These are phyloP conservation scores for Gymnopus androsaceus DNA, from an alignment of 1,284 basidiomycete genomes.

Conservation along the genomic window DNA sequence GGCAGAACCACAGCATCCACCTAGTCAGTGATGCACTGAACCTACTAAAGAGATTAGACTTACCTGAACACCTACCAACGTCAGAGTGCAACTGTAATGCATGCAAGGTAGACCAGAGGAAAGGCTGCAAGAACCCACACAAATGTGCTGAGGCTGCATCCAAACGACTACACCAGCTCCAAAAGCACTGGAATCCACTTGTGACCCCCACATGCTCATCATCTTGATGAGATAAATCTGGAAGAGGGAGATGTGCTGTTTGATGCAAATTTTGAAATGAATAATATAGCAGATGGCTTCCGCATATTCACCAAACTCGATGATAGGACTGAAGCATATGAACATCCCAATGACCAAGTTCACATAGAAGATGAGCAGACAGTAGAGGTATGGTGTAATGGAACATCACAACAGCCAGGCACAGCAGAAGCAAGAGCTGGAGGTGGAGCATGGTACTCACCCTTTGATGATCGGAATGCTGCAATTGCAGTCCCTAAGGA, in stretches of 20 bases:
- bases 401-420: background rate
- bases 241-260: too few species aligned
- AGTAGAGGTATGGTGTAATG: background rate
- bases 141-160: background rate
- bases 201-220: background rate
- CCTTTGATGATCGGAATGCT: too few species aligned
- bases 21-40: too few species aligned
- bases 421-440: too few species aligned
- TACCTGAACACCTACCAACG: background rate
- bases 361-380: background rate
- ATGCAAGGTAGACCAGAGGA: background rate
- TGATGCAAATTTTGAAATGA: background rate
- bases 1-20: too few species aligned
- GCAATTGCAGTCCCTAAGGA: too few species aligned
- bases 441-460: too few species aligned
- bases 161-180: background rate
- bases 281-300: background rate
- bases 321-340: background rate
- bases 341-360: background rate
- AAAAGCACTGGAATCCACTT: slow-evolving; percentile 1
- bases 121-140: too few species aligned
- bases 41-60: too few species aligned
- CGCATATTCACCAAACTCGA: background rate
- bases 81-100: background rate
- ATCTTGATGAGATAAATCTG: background rate